phyloP scores from a whole-genome alignment of 164 flowering plant species.

The Warburgia ugandensis region DNA sequence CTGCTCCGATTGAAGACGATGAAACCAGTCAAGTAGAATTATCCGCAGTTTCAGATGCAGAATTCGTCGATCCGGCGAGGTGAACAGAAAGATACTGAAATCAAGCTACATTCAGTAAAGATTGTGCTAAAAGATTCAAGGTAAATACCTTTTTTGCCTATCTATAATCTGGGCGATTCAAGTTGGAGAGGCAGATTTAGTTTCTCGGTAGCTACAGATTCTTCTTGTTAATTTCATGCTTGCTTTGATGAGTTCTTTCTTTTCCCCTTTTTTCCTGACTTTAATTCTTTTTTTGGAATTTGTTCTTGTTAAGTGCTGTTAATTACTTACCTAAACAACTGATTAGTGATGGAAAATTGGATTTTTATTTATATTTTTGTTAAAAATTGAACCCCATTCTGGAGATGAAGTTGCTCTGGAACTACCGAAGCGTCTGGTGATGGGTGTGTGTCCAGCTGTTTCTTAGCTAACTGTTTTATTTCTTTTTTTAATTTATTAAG shows the following conservation, averaged over 20 bases:
- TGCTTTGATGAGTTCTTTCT: slow-evolving; percentile 4
- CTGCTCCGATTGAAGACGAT: slow-evolving; percentile 67
- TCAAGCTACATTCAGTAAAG: background rate
- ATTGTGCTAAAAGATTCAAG: too few relatives aligned
- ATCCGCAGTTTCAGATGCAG: slow-evolving; percentile 45
- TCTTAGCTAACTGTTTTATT: slow-evolving; percentile 3
- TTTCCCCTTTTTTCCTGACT: slow-evolving; percentile 5
- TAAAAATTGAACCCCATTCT: background rate
- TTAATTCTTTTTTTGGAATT: slow-evolving; percentile 17
- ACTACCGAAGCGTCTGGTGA: background rate
- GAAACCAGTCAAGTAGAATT: slow-evolving; percentile 46
- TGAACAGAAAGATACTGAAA: slow-evolving; percentile 3
- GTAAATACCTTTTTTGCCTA: slow-evolving; percentile 11
- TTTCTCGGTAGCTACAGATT: slow-evolving; percentile 14
- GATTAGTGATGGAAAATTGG: background rate
- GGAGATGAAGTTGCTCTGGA: slow-evolving; percentile 6
- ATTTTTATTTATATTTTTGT: background rate
- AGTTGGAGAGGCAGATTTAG: too few relatives aligned
- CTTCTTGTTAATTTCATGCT: slow-evolving; percentile 2
- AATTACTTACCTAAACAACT: slow-evolving; percentile 17
- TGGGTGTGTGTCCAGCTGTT: slow-evolving; percentile 8
- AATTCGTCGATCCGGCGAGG: slow-evolving; percentile 21
- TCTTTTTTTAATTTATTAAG: background rate
- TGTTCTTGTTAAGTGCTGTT: background rate
- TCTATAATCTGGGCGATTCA: background rate